Evolutionary conservation across 129 eudicot genomes (phyloP).

Genomic region (Escallonia rubra): DNA sequence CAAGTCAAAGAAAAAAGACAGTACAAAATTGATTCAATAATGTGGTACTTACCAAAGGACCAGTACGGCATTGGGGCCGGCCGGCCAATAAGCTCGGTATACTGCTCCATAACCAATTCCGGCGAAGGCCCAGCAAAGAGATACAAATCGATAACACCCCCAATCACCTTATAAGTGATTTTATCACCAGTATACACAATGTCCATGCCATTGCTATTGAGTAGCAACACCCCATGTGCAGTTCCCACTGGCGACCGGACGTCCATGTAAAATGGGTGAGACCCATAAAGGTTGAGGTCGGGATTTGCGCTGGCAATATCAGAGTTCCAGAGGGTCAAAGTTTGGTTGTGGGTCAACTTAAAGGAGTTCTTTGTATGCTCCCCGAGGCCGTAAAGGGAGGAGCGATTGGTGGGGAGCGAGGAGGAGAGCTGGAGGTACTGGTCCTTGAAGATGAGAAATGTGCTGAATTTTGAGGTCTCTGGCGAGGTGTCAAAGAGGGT

Average conservation of each 20-base stretch:
- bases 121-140: conserved; percentile 72
- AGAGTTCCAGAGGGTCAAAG: conserved; percentile 68
- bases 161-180: conserved; percentile 77
- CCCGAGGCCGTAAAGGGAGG: conserved; percentile 79
- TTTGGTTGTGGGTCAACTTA: conserved; percentile 47
- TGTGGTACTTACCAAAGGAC: conserved; percentile 60
- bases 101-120: conserved; percentile 61
- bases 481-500: conserved; percentile 54
- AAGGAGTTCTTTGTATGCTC: conserved; percentile 78
- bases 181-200: conserved; percentile 51
- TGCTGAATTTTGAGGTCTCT: conserved; percentile 17
- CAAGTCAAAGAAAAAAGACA: too few species aligned
- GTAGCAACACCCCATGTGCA: conserved; percentile 66
- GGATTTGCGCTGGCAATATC: conserved; percentile 41
- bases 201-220: conserved; percentile 88
- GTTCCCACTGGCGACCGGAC: conserved; percentile 43
- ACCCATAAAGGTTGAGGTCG: conserved; percentile 64
- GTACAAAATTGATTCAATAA: conserved; percentile 7
- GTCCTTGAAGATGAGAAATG: conserved; percentile 63
- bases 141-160: conserved; percentile 68
- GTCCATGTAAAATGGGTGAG: conserved; percentile 84
- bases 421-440: conserved; percentile 76
- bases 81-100: conserved; percentile 66
- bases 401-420: conserved; percentile 53
- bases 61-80: conserved; percentile 85